Conservation (phyloP, 164 flowering plant species). For the Sedum album region DNA sequence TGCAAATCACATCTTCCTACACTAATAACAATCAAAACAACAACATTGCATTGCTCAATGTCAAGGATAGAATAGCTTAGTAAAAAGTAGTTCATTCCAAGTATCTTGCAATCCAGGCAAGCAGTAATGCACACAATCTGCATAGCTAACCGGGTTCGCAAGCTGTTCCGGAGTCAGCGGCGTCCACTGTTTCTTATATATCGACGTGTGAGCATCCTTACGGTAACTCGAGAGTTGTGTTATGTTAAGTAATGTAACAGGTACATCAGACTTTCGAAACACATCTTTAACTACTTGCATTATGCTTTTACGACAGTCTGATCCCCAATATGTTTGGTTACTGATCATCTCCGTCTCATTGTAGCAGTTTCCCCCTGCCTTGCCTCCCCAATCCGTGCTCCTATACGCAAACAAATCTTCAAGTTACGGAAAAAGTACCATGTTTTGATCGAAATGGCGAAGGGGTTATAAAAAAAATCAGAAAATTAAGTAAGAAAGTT, state of each 20-base stretch:
- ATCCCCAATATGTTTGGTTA: slow-evolving; percentile 70
- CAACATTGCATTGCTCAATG: not conserved
- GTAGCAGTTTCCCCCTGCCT: slow-evolving; percentile 52
- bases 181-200: slow-evolving; percentile 88
- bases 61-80: slow-evolving; percentile 74
- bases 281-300: slow-evolving; percentile 70
- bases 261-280: slow-evolving; percentile 40
- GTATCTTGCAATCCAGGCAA: slow-evolving; percentile 92
- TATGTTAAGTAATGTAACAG: slow-evolving; percentile 74
- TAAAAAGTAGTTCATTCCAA: slow-evolving; percentile 83
- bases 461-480: not conserved
- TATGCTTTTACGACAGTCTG: slow-evolving; percentile 43
- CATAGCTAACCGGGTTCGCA: slow-evolving; percentile 69
- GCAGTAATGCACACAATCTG: slow-evolving; percentile 92
- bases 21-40: not conserved
- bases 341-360: slow-evolving; percentile 56
- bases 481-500: too few species aligned
- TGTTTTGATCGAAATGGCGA: too few species aligned
- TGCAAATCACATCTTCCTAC: not conserved
- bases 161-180: slow-evolving; percentile 64
- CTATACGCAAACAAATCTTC: slow-evolving; percentile 22
- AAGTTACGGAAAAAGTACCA: too few species aligned
- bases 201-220: slow-evolving; percentile 81
- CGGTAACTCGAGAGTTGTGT: slow-evolving; percentile 82
- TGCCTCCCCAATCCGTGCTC: slow-evolving; percentile 76